These are phyloP conservation scores for Chenopodium quinoa DNA, from an alignment of 148 eudicot species.

Conservation along the genomic window DNA sequence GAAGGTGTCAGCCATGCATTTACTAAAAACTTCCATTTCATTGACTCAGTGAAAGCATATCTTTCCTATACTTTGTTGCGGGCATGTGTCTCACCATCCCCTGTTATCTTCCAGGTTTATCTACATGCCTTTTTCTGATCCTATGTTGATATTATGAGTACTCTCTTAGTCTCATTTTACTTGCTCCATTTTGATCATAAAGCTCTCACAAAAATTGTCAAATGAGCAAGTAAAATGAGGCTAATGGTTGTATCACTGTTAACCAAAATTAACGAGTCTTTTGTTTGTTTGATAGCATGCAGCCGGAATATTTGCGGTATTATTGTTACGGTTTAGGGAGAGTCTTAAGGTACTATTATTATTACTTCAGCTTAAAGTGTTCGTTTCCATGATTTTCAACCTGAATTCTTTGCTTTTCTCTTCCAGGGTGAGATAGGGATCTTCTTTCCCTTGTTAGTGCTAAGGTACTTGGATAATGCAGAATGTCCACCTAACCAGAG, in stretches of 20 bases:
- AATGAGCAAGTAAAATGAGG: too few species aligned
- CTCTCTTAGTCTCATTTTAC: too few species aligned
- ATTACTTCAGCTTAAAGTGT: background rate
- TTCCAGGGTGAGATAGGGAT: conserved; percentile 92
- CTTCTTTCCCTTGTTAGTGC: conserved; percentile 90
- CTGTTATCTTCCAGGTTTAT: conserved; percentile 82
- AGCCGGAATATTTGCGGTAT: conserved; percentile 85
- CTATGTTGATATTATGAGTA: background rate
- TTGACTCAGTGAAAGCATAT: conserved; percentile 89
- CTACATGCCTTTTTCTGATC: conserved; percentile 14
- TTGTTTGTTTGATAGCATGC: conserved; percentile 61
- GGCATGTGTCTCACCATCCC: conserved; percentile 84
- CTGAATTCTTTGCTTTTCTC: conserved; percentile 16
- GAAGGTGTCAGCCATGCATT: conserved; percentile 90
- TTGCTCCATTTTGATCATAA: too few species aligned
- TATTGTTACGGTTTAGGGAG: conserved; percentile 83
- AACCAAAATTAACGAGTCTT: background rate
- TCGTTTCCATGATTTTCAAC: conserved; percentile 8
- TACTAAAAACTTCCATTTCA: conserved; percentile 83
- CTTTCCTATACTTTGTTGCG: conserved; percentile 87
- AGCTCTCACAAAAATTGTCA: too few species aligned
- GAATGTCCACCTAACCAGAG: conserved; percentile 64
- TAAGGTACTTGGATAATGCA: conserved; percentile 75
- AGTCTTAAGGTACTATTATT: conserved; percentile 67
- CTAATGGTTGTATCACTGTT: background rate